Percentiles rank a stretch among this genome's conserved stretches.
Conservation (phyloP, 257 asterid genomes). For the Nyctanthes arbortristis region DNA sequence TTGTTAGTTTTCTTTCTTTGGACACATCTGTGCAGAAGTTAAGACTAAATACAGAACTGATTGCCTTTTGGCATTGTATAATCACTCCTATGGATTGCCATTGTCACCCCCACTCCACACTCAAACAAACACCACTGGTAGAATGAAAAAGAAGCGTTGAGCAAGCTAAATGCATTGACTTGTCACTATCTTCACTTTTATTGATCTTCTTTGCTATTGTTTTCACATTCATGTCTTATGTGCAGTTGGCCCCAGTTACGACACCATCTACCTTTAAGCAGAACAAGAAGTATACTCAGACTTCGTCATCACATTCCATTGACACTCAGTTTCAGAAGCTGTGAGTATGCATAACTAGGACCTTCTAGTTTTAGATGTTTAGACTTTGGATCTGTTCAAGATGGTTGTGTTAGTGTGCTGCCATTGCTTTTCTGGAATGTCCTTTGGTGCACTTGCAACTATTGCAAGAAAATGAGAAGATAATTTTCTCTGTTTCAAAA, state of each 20-base stretch:
- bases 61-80: background rate
- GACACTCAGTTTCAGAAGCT: constrained; percentile 41
- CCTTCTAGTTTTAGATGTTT: background rate
- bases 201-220: background rate
- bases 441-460: background rate
- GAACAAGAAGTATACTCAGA: constrained; percentile 24
- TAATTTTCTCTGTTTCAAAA: background rate
- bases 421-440: background rate
- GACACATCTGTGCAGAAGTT: background rate
- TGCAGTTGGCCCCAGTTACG: constrained; percentile 25
- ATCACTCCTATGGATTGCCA: background rate
- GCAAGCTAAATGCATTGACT: background rate
- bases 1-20: background rate
- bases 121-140: background rate
- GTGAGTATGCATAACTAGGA: constrained; percentile 29
- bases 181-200: background rate
- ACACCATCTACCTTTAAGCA: constrained; percentile 30
- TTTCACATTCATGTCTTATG: constrained; percentile 3
- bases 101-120: background rate
- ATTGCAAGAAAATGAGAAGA: background rate
- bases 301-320: constrained; percentile 31
- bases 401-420: background rate
- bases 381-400: background rate
- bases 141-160: background rate
- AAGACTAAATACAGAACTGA: background rate